Evolutionary conservation across 225 moss, liverwort and hornwort species (phyloP).

Genomic region (Physcomitrium patens): DNA sequence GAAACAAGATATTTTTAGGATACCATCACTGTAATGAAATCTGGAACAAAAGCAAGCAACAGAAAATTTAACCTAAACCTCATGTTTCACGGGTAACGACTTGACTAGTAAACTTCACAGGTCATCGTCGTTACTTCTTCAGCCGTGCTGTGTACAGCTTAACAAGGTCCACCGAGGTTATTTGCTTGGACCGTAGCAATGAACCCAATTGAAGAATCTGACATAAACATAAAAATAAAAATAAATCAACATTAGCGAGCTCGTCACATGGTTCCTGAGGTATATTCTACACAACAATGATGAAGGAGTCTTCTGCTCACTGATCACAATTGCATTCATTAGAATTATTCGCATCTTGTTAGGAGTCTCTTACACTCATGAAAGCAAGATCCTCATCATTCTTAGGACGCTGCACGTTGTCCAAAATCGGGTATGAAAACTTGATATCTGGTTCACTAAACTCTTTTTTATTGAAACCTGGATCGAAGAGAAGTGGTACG

Average conservation of each 20-base stretch:
- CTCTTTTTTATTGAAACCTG: constrained; percentile 25
- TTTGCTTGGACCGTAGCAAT: constrained; percentile 36
- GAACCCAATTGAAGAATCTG: constrained; percentile 40
- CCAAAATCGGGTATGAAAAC: constrained; percentile 32
- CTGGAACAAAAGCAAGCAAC: no score
- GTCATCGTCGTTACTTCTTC: constrained; percentile 11
- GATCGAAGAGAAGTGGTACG: constrained; percentile 32
- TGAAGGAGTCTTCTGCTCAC: no score
- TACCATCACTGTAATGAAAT: no score
- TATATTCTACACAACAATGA: no score
- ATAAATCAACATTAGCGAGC: no score
- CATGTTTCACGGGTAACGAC: no score
- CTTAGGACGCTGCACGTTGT: constrained; percentile 27
- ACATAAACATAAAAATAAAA: neutral
- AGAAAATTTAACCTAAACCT: no score
- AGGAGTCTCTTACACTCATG: constrained; percentile 29
- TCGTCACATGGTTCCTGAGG: no score
- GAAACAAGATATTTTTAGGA: neutral
- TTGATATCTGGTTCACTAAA: constrained; percentile 7
- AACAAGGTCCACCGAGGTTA: constrained; percentile 39
- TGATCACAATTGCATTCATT: no score
- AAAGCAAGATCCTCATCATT: constrained; percentile 43
- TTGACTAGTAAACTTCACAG: no score
- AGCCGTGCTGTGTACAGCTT: constrained; percentile 39
- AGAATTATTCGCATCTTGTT: neutral